A percentile compares a stretch with the other conserved stretches of the same genome.
Evolutionary conservation across 2,329 filamentous ascomycete species (phyloP).

Genomic region (Xylaria polymorpha): DNA sequence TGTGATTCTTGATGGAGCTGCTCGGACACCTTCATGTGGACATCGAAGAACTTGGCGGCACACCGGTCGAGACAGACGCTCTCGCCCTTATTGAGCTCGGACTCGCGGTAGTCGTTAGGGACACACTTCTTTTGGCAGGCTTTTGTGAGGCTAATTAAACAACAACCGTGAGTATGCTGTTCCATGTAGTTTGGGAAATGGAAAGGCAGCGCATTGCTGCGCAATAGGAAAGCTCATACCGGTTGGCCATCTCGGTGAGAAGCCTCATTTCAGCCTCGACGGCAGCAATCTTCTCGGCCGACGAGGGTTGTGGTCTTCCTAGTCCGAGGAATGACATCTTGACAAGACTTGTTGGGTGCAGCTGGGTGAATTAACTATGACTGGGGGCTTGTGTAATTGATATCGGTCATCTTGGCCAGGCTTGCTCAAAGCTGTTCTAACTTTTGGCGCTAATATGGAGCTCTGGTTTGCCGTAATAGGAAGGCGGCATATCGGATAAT

Average conservation of each 20-base stretch:
- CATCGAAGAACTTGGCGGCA: slow-evolving; percentile 97
- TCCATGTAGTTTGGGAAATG: neutral
- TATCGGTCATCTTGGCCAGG: too few relatives aligned
- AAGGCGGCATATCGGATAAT: slow-evolving; percentile 46
- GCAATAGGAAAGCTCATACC: slow-evolving; percentile 67
- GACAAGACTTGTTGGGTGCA: slow-evolving; percentile 23
- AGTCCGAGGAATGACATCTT: slow-evolving; percentile 81
- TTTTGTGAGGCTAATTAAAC: slow-evolving; percentile 75
- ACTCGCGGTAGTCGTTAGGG: slow-evolving; percentile 91
- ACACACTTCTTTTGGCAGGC: slow-evolving; percentile 96
- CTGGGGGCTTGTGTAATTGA: slow-evolving; percentile 3
- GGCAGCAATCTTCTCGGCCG: slow-evolving; percentile 95
- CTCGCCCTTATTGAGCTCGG: slow-evolving; percentile 98
- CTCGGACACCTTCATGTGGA: slow-evolving; percentile 97
- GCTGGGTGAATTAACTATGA: neutral
- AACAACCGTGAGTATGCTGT: slow-evolving; percentile 34
- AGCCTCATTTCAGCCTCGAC: slow-evolving; percentile 98
- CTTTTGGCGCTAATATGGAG: slow-evolving; percentile 18
- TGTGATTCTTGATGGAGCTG: slow-evolving; percentile 92
- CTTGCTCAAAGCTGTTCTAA: slow-evolving; percentile 14
- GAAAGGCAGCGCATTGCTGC: neutral
- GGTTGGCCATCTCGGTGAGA: slow-evolving; percentile 97
- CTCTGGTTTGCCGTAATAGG: slow-evolving; percentile 30
- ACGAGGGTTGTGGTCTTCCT: slow-evolving; percentile 83
- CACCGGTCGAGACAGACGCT: slow-evolving; percentile 98